Evolutionary conservation across 2,329 filamentous ascomycete genomes (phyloP), one percentile per base, ranked within the genome.

Genomic region (Hymenoscyphus salicellus): DNA sequence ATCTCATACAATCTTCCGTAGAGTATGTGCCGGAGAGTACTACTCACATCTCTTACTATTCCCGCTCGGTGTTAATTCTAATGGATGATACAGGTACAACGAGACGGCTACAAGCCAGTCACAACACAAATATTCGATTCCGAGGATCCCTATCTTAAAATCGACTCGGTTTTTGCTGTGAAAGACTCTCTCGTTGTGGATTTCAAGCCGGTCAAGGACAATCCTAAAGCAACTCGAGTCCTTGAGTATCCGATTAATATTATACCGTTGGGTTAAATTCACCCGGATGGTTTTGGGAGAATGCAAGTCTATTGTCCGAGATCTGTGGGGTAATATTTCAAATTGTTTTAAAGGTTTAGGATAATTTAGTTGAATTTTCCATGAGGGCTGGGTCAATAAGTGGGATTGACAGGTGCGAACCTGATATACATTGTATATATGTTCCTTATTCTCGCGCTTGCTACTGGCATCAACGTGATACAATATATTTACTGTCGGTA

Each of bases 71-170:
- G 11, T 30, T 17, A 61, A 46, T 20, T 5, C 46, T 23, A 38
- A 38, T 38, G 36, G 36, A 26, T 23, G 5, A 1, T 10, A 23
- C 56, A 72, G 71, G 68, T 70, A 52, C 63, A 67, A 63, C 43
- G 65, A 41, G 66, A 71, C 14, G 63, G 68, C 36, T 91, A 89
- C 80, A 89, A 87, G 74, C 81, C 88, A 81, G 70, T 91, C 65
- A 90, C 89, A 1, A 92, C 90, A 0, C 90, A 93, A 76, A 87
- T 93, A 61, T 93, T 92, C 75, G 89, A 91, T 76, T 82, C 82
- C 66, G 80, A 85, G 66, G 85, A 89, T 77, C 82, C 84, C 58
- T 90, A 91, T 74, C 81, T 92, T 30, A 74, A 76, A 43, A 77
- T 79, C 23, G 79, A 81, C 69, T 79, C 79, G 3, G 82, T 83